These are phyloP conservation scores for Xylariaceae sp. DNA, from an alignment of 2,329 filamentous ascomycete genomes.

Conservation along the genomic window DNA sequence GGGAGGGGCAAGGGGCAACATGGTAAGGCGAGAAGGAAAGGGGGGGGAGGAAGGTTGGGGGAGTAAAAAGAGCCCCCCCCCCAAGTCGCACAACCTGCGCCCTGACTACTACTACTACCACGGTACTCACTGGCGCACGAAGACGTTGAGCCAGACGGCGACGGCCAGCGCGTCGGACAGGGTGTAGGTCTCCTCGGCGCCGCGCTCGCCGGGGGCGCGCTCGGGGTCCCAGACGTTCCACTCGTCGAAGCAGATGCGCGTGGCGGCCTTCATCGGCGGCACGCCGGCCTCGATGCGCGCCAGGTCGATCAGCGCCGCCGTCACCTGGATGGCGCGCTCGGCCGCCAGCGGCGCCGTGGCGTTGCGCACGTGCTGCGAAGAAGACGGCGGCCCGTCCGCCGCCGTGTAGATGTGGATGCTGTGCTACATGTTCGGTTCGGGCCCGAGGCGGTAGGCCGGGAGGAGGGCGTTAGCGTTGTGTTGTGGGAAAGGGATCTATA, in stretches of 20 bases:
- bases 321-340: constrained; percentile 66
- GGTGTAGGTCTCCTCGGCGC: constrained; percentile 68
- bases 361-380: constrained; percentile 36
- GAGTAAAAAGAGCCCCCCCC: too few species aligned
- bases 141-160: constrained; percentile 67
- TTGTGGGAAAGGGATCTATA: too few species aligned
- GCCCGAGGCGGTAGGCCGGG: too few species aligned
- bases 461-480: too few species aligned
- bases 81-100: too few species aligned
- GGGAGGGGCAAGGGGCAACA: too few species aligned
- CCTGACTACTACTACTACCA: too few species aligned
- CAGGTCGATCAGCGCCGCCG: constrained; percentile 62
- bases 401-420: constrained; percentile 74
- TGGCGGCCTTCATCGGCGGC: constrained; percentile 49
- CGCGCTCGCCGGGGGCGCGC: constrained; percentile 61
- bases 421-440: too few species aligned
- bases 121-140: constrained; percentile 70
- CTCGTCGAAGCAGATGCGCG: constrained; percentile 74
- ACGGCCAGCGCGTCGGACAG: constrained; percentile 72
- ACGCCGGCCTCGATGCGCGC: constrained; percentile 62
- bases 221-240: constrained; percentile 79
- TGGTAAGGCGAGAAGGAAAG: too few species aligned
- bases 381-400: too few species aligned
- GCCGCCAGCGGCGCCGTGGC: constrained; percentile 59
- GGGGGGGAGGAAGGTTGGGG: too few species aligned